These are phyloP conservation scores for Arthrobotrys sphaeroides DNA, from an alignment of 2,329 filamentous ascomycete species.

Conservation along the genomic window DNA sequence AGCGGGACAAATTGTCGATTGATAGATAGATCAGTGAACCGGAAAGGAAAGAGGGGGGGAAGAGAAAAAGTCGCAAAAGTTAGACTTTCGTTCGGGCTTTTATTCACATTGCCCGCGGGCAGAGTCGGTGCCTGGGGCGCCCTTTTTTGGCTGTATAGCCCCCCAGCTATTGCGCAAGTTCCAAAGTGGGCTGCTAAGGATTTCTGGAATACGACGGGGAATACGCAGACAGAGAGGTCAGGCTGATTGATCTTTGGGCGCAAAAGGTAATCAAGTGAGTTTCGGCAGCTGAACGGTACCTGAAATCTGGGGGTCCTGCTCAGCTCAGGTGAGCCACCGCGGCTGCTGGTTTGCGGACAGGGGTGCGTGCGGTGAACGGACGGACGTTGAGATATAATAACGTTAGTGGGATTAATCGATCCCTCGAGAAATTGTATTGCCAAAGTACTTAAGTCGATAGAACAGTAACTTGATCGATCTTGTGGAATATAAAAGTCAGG, in stretches of 20 bases:
- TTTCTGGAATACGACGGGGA: not conserved
- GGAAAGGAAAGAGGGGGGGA: not conserved
- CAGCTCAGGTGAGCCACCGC: slow-evolving; percentile 3
- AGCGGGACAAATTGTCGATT: not conserved
- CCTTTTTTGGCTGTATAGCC: not conserved
- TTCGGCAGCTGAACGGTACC: slow-evolving; percentile 49
- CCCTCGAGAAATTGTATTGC: too few species aligned
- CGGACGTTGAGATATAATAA: not conserved
- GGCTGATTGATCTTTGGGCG: slow-evolving; percentile 4
- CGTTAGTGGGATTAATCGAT: not conserved
- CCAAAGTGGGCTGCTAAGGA: not conserved
- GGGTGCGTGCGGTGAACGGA: not conserved
- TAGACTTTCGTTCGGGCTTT: not conserved
- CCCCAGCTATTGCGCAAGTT: slow-evolving; percentile 2
- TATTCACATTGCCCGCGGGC: not conserved
- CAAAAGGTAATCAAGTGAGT: slow-evolving; percentile 27
- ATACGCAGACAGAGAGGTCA: not conserved
- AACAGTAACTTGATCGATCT: too few species aligned
- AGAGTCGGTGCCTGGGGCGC: not conserved
- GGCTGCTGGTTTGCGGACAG: not conserved
- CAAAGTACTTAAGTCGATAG: not conserved
- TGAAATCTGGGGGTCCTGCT: slow-evolving; percentile 39
- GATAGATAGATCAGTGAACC: not conserved
- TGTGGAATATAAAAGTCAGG: not conserved
- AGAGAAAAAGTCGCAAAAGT: not conserved